Evolutionary conservation across 2,329 filamentous ascomycete genomes (phyloP).

Genomic region (Madurella mycetomatis): DNA sequence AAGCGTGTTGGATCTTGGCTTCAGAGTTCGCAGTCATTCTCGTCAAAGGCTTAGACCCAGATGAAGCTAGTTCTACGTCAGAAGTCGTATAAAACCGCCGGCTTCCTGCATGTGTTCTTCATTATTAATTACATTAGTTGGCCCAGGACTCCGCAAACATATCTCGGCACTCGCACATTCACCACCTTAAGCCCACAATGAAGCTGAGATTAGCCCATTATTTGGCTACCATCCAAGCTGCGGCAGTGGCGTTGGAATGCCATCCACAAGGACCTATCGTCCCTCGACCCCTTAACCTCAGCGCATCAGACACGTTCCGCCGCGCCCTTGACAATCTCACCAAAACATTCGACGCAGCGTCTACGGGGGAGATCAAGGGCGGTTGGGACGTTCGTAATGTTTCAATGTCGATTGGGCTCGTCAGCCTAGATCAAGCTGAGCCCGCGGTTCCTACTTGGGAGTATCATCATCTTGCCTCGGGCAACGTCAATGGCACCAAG

Average conservation of each 20-base stretch:
- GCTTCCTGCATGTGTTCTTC: too few relatives aligned
- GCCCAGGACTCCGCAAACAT: too few relatives aligned
- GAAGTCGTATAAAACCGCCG: too few relatives aligned
- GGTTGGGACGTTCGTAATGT: conserved; percentile 35
- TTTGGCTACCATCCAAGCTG: not conserved
- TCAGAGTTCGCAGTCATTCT: too few relatives aligned
- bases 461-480: conserved; percentile 36
- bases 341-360: conserved; percentile 28
- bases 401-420: conserved; percentile 37
- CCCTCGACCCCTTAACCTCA: conserved; percentile 31
- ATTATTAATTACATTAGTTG: too few relatives aligned
- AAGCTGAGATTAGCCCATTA: not conserved
- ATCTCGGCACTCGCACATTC: not conserved
- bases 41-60: too few relatives aligned
- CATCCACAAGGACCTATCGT: conserved; percentile 29
- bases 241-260: conserved; percentile 24
- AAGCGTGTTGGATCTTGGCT: too few relatives aligned
- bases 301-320: conserved; percentile 27
- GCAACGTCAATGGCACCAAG: conserved; percentile 34
- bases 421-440: conserved; percentile 30
- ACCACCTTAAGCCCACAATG: not conserved
- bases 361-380: conserved; percentile 30
- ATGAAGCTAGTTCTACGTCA: too few relatives aligned
- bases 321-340: conserved; percentile 30
- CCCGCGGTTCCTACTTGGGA: conserved; percentile 35